Percentiles rank a stretch among this genome's conserved stretches.
phyloP scores from a whole-genome alignment of 73 alveolate species.

The Tetrahymena borealis region DNA sequence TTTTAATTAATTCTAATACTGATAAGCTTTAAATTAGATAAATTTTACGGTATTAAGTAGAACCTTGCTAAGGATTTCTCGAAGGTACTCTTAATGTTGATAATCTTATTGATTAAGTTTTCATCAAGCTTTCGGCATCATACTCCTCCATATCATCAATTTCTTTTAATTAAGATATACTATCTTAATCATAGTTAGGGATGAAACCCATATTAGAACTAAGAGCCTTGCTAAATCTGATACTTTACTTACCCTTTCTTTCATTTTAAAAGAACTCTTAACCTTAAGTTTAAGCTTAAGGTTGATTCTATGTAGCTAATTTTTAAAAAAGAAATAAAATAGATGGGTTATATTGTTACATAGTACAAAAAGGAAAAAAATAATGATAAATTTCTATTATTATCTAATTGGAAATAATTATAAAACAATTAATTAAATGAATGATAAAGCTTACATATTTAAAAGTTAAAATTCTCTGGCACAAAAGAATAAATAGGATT shows the following conservation, averaged over 20 bases:
- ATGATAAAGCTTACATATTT: neutral
- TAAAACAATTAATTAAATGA: no score
- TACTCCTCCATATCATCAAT: neutral
- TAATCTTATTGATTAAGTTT: neutral
- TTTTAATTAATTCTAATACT: no score
- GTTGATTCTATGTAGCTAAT: neutral
- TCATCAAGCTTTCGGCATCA: neutral
- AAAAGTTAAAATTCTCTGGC: neutral
- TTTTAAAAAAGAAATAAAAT: no score
- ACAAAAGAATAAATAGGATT: neutral
- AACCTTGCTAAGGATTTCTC: neutral
- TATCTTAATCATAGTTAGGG: neutral
- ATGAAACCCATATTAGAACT: neutral
- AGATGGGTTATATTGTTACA: no score
- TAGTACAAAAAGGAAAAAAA: no score
- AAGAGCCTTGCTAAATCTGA: neutral
- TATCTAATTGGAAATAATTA: no score
- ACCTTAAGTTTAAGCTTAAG: neutral
- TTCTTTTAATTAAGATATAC: neutral
- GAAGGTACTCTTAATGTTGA: neutral
- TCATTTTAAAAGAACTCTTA: neutral
- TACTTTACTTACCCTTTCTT: neutral
- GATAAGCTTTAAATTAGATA: no score
- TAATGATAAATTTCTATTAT: no score
- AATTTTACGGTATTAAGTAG: neutral